Evolutionary conservation across 345 rosid genomes (phyloP), one percentile per base, ranked within the genome.

Genomic region (Eucalyptus brandiana): DNA sequence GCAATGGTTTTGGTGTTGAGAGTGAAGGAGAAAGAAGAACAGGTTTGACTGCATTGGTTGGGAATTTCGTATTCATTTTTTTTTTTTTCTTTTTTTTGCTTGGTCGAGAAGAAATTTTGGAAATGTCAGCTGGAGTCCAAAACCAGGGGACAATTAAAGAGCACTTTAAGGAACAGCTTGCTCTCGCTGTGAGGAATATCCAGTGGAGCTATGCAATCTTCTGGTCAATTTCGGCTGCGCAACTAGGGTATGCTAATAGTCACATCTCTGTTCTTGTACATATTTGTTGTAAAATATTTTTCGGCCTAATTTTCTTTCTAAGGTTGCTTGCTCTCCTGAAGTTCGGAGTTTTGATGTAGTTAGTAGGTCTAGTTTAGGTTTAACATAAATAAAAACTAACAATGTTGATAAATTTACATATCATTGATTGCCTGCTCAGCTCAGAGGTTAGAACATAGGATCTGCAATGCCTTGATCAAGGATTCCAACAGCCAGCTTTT

Each of bases 171-270:
- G 92, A 93, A 92, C 96, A 93, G 88, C 97, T 97, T 80, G 97
- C 98, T 88, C 93, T 96, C 92, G 96, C 99, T 87, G 97, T 96
- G 87, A 94, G 96, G 88, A 96, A 91, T 90, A 94, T 95, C 88
- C 98, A 96, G 65, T 97, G 99, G 99, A 96, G 98, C 93, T 97
- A 96, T 89, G 98, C 95, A 91, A 96, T 97, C 87, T 97, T 96
- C 91, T 98, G 99, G 99, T 95, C 99, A 89, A 90, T 92, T 90
- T 96, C 99, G 86, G 87, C 95, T 83, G 89, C 91, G 88, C 96
- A 96, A 85, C 97, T 95, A 88, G 98, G 99, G 99, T 98, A 95
- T 45, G 17, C 26, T 32, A 34, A 50, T 48, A 12, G 87, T 37
- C 48, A 45, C 54, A 81, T 83, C 53, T 53, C 60, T 30, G 12